Evolutionary conservation across 192 early-diverging fungal species (phyloP).

Genomic region (Thoreauomyces humboldtii): DNA sequence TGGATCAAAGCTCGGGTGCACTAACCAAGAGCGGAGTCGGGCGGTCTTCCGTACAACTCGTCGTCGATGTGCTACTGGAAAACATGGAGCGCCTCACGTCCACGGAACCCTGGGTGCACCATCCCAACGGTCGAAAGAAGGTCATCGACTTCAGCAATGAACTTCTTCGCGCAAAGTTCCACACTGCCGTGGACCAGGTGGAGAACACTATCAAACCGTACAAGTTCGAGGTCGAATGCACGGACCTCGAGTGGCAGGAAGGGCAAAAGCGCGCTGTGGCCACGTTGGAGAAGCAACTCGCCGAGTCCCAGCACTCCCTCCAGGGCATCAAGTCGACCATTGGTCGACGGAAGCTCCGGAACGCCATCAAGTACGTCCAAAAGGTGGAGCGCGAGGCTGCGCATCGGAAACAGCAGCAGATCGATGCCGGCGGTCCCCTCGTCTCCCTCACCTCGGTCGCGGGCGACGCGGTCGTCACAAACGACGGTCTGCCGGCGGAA

Average conservation of each 20-base stretch:
- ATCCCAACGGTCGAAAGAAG: slow-evolving; percentile 73
- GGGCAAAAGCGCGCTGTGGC: slow-evolving; percentile 75
- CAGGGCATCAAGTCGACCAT: slow-evolving; percentile 69
- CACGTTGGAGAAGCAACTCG: slow-evolving; percentile 79
- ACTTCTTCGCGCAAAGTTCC: slow-evolving; percentile 82
- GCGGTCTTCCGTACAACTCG: slow-evolving; percentile 83
- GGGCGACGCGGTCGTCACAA: too few relatives aligned
- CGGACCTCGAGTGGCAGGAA: slow-evolving; percentile 89
- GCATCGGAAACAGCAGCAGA: neutral
- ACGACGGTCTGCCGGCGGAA: too few relatives aligned
- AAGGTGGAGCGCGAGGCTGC: slow-evolving; percentile 62
- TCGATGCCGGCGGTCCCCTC: too few relatives aligned
- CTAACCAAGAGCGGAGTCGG: slow-evolving; percentile 96
- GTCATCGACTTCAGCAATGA: slow-evolving; percentile 83
- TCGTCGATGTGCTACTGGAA: slow-evolving; percentile 81
- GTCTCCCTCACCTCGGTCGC: too few relatives aligned
- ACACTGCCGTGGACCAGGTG: slow-evolving; percentile 91
- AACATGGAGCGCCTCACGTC: slow-evolving; percentile 78
- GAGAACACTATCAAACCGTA: slow-evolving; percentile 99
- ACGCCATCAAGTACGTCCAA: slow-evolving; percentile 77
- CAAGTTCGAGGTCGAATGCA: slow-evolving; percentile 95
- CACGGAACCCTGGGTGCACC: slow-evolving; percentile 80
- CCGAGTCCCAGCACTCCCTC: slow-evolving; percentile 67
- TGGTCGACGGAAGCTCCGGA: slow-evolving; percentile 77
- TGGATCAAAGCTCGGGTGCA: slow-evolving; percentile 78